phyloP scores from a whole-genome alignment of 208 protist species.

The Phytomonas sp. region DNA sequence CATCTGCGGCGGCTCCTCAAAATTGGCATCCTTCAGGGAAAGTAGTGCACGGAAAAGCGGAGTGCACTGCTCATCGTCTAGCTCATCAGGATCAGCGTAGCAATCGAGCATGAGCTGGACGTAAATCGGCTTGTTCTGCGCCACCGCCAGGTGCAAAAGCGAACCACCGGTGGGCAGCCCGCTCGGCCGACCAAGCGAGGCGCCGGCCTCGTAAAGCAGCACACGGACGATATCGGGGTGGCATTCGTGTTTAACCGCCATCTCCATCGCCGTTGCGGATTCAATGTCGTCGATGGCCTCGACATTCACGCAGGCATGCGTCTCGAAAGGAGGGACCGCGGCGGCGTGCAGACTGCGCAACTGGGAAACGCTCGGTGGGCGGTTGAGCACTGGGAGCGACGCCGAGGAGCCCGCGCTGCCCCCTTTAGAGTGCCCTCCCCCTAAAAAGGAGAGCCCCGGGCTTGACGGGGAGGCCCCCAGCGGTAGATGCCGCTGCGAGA shows the following conservation, averaged over 20 bases:
- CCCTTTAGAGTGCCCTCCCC: too few relatives aligned
- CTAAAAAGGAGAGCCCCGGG: too few relatives aligned
- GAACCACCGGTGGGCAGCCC: conserved; percentile 40
- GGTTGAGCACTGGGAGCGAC: too few relatives aligned
- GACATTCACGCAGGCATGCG: conserved; percentile 26
- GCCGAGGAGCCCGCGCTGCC: too few relatives aligned
- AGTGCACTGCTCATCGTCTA: conserved; percentile 52
- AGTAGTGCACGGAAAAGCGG: conserved; percentile 46
- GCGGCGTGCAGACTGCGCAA: too few relatives aligned
- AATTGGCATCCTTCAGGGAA: background rate
- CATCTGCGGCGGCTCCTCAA: background rate
- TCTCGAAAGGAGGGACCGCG: background rate
- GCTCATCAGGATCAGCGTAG: conserved; percentile 60
- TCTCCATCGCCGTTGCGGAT: conserved; percentile 51
- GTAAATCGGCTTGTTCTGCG: conserved; percentile 23
- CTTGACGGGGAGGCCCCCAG: background rate
- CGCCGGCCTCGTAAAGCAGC: conserved; percentile 43
- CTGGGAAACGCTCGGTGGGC: too few relatives aligned
- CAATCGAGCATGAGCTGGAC: conserved; percentile 44
- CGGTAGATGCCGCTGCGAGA: background rate
- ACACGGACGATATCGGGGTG: conserved; percentile 24
- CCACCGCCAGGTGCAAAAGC: conserved; percentile 50
- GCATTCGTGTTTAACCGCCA: conserved; percentile 35
- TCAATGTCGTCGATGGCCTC: conserved; percentile 42
- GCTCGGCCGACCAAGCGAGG: conserved; percentile 29